Percentiles rank a stretch among this genome's conserved stretches.
phyloP scores from a whole-genome alignment of 2,329 filamentous ascomycete genomes.

The Ophiostoma sp. region DNA sequence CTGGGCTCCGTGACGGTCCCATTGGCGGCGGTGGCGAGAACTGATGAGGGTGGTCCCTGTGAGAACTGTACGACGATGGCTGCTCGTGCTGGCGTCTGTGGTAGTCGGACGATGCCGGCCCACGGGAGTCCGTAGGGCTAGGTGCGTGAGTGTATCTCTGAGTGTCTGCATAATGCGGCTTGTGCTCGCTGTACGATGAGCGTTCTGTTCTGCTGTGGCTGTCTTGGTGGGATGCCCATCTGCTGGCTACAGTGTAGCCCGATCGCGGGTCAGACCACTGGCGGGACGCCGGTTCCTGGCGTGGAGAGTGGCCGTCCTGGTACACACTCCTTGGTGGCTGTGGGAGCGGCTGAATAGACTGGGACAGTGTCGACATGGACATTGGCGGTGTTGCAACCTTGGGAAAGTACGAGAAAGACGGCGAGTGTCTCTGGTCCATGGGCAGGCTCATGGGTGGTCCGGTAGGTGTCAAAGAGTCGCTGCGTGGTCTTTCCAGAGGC shows the following conservation, averaged over 20 bases:
- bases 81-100: slow-evolving; percentile 14
- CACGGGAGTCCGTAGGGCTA: neutral
- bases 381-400: slow-evolving; percentile 26
- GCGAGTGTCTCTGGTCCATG: slow-evolving; percentile 32
- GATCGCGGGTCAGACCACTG: neutral
- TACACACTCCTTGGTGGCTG: slow-evolving; percentile 5
- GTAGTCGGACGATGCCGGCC: slow-evolving; percentile 11
- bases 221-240: slow-evolving; percentile 13
- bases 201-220: slow-evolving; percentile 2
- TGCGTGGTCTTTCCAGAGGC: slow-evolving; percentile 42
- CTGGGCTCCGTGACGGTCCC: slow-evolving; percentile 10
- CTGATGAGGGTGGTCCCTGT: slow-evolving; percentile 1
- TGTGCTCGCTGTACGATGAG: slow-evolving; percentile 1
- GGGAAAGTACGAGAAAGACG: slow-evolving; percentile 42
- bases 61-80: neutral
- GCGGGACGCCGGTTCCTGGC: slow-evolving; percentile 4
- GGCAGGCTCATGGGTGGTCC: slow-evolving; percentile 5
- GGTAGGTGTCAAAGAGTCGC: slow-evolving; percentile 27
- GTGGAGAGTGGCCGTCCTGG: slow-evolving; percentile 15
- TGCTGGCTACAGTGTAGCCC: slow-evolving; percentile 16
- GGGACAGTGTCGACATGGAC: neutral
- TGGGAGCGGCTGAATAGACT: neutral
- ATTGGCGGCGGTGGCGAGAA: slow-evolving; percentile 7
- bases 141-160: slow-evolving; percentile 14
- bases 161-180: slow-evolving; percentile 4